Evolutionary conservation across 495 filamentous ascomycete species (phyloP), one percentile per base, ranked within the genome.

Genomic region (Endocarpon pusillum): DNA sequence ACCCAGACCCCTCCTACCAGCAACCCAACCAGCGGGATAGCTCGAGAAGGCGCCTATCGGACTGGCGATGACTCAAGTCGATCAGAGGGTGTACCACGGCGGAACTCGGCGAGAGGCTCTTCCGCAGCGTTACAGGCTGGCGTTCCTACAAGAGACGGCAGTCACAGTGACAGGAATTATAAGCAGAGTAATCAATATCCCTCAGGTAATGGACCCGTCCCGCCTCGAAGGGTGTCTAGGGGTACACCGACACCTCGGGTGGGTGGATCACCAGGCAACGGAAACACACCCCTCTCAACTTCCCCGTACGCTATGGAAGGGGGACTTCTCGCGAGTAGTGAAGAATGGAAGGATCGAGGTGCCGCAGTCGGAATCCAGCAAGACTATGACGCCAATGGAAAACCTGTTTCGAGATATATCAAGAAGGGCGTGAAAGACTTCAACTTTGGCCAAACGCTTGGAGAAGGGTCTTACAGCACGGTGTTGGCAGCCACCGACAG

Each of bases 401-500:
- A 79, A 42, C 74, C 81, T 10, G 70, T 91, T 2, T 67, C 81
- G 42, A 75, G 80, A 43, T 71, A 73, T 35, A 76, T 94, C 34
- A 99, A 96, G 61, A 96, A 96, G 53, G 89, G 91, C 8, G 89
- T 96, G 7, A 79, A 86, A 38, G 91, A 99, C 59, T 99, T 99
- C 53, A 75, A 75, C 25, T 99, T 99, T 57, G 85, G 85, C 5
- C 69, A 82, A 34, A 78, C 86, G 16, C 64, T 99, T 6, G 91
- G 91, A 21, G 91, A 99, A 54, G 91, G 91, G 6, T 96, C 91
- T 3, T 99, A 99, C 64, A 94, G 87, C 52, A 96, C 86, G 11
- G 91, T 99, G 32, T 72, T 89, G 35, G 72, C 89, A 27, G 91
- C 87, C 29, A 96, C 91, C 3, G 91, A 99, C 47, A 73, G 91